Evolutionary conservation across 768 basidiomycete genomes (phyloP).

Genomic region (Sarcodon aspratus): DNA sequence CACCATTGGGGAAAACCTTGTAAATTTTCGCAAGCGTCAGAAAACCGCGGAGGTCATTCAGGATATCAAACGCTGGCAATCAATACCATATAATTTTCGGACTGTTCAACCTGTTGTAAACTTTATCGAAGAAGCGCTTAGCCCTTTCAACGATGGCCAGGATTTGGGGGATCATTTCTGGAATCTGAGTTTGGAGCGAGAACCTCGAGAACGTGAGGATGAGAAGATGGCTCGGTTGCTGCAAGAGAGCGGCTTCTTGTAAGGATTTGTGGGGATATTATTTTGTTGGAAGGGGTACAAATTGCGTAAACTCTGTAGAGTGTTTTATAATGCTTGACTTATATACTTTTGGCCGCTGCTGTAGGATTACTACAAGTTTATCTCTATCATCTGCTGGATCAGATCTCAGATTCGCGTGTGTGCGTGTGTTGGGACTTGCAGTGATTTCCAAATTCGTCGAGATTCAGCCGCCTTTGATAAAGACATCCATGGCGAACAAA

Average conservation of each 20-base stretch:
- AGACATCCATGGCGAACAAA: constrained; percentile 2
- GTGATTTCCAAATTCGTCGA: no score
- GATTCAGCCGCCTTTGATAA: no score
- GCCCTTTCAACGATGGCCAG: constrained; percentile 53
- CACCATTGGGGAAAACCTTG: constrained; percentile 60
- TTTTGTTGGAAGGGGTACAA: no score
- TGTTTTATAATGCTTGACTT: no score
- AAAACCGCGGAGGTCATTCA: constrained; percentile 94
- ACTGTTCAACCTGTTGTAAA: constrained; percentile 52
- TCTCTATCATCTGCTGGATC: no score
- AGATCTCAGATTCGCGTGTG: no score
- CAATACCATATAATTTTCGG: constrained; percentile 78
- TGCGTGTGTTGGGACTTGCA: no score
- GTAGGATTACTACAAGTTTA: no score
- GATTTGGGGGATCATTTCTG: constrained; percentile 75
- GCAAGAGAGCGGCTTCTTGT: constrained; percentile 84
- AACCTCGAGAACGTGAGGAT: constrained; percentile 91
- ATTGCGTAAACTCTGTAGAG: no score
- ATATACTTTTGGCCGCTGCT: no score
- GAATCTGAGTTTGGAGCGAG: constrained; percentile 74
- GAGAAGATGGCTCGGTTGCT: constrained; percentile 90
- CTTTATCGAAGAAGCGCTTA: constrained; percentile 73
- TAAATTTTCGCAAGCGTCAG: constrained; percentile 95
- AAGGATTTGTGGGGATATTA: not conserved
- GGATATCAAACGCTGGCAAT: constrained; percentile 95